These are phyloP conservation scores for Podaxis sp. DNA, from an alignment of 768 basidiomycete species.

Conservation along the genomic window DNA sequence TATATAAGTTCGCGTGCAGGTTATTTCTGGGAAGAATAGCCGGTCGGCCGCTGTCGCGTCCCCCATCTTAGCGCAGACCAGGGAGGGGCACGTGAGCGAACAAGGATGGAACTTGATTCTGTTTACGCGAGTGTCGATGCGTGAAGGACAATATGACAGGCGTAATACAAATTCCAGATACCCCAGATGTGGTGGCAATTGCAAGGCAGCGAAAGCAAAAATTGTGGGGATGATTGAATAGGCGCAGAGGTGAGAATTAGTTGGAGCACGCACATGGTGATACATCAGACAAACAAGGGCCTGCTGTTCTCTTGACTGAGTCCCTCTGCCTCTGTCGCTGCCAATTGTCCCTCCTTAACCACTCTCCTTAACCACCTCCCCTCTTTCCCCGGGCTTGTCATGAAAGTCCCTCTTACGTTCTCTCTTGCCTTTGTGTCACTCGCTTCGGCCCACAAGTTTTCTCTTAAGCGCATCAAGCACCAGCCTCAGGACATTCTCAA, in stretches of 20 bases:
- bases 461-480: constrained; percentile 46
- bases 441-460: constrained; percentile 40
- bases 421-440: constrained; percentile 36
- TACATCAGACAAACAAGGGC: background rate
- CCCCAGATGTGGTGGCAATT: too few relatives aligned
- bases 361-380: constrained; percentile 27
- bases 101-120: constrained; percentile 56
- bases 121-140: constrained; percentile 20
- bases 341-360: constrained; percentile 22
- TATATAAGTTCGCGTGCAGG: background rate
- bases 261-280: too few relatives aligned
- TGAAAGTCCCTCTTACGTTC: constrained; percentile 42
- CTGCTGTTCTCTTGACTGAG: background rate
- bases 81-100: background rate
- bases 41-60: background rate
- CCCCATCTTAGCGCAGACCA: background rate
- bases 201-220: background rate
- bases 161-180: too few relatives aligned
- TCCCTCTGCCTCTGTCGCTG: constrained; percentile 18
- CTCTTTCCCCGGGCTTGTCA: constrained; percentile 26
- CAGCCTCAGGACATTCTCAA: constrained; percentile 27
- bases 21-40: background rate
- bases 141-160: too few relatives aligned
- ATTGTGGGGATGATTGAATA: constrained; percentile 17
- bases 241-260: constrained; percentile 45